Percentiles rank a stretch among this genome's conserved stretches.
phyloP scores from a whole-genome alignment of 2,329 filamentous ascomycete species.

The Eurotiales sp. region DNA sequence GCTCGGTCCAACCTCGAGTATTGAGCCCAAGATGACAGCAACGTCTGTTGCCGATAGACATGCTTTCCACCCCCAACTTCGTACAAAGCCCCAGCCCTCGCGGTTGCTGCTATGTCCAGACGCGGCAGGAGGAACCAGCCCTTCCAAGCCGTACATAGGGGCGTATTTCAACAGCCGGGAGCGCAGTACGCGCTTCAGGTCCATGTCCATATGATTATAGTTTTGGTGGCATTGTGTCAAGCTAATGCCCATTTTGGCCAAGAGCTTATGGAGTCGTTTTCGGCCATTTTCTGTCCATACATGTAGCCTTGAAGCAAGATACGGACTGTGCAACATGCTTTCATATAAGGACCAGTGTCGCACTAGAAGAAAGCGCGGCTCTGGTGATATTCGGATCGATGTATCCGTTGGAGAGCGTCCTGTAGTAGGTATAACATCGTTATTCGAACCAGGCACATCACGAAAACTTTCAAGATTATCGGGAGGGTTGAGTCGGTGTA shows the following conservation, averaged over 20 bases:
- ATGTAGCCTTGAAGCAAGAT: slow-evolving; percentile 84
- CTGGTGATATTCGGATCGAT: slow-evolving; percentile 85
- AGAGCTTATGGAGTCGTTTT: slow-evolving; percentile 84
- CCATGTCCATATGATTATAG: slow-evolving; percentile 98
- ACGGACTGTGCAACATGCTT: slow-evolving; percentile 96
- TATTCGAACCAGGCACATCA: slow-evolving; percentile 62
- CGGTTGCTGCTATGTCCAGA: slow-evolving; percentile 69
- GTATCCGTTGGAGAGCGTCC: slow-evolving; percentile 86
- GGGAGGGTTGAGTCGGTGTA: slow-evolving; percentile 84
- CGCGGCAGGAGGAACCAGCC: slow-evolving; percentile 77
- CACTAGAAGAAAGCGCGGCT: slow-evolving; percentile 88
- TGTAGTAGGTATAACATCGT: slow-evolving; percentile 83
- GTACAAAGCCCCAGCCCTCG: slow-evolving; percentile 94
- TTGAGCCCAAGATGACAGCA: slow-evolving; percentile 84
- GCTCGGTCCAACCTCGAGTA: slow-evolving; percentile 76
- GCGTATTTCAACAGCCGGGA: slow-evolving; percentile 87
- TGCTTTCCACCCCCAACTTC: slow-evolving; percentile 96
- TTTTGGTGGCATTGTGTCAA: slow-evolving; percentile 90
- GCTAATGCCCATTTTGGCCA: slow-evolving; percentile 97
- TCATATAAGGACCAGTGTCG: slow-evolving; percentile 97
- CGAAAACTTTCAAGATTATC: slow-evolving; percentile 56
- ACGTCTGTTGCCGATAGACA: slow-evolving; percentile 92
- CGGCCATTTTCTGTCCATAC: slow-evolving; percentile 90
- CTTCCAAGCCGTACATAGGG: slow-evolving; percentile 87
- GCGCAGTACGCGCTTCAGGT: slow-evolving; percentile 82